Conservation (phyloP, 2,329 filamentous ascomycete species). For the Tolypocladium tropicale region DNA sequence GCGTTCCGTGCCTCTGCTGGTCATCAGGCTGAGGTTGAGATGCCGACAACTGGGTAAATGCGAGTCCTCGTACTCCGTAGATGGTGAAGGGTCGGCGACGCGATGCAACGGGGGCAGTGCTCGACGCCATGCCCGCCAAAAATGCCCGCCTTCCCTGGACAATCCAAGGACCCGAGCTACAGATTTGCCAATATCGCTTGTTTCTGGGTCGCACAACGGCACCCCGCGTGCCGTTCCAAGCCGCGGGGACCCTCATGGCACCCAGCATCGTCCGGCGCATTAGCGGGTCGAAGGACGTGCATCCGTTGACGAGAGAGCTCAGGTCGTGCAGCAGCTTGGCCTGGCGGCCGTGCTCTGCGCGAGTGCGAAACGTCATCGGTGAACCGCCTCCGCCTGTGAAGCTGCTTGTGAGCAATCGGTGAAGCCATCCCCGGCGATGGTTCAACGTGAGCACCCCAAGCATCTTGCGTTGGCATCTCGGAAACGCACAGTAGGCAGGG, state of each 20-base stretch:
- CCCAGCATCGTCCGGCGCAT: neutral
- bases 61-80: too few species aligned
- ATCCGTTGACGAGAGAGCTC: neutral
- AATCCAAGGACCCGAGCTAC: neutral
- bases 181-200: neutral
- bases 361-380: neutral
- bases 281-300: neutral
- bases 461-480: too few species aligned
- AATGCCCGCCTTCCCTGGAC: neutral
- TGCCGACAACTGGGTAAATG: neutral
- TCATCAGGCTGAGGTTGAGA: neutral
- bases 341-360: neutral
- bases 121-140: neutral
- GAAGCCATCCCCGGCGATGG: neutral
- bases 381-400: neutral
- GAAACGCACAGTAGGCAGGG: too few species aligned
- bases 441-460: too few species aligned
- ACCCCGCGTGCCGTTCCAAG: neutral
- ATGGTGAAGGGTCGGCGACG: neutral
- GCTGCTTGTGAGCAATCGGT: neutral
- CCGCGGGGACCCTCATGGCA: neutral
- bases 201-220: neutral
- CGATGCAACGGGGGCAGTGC: neutral
- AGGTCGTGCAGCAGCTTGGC: neutral
- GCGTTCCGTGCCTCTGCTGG: neutral